Conservation (phyloP, 2,329 filamentous ascomycete genomes). For the Chrysoporthe deuterocubensis region DNA sequence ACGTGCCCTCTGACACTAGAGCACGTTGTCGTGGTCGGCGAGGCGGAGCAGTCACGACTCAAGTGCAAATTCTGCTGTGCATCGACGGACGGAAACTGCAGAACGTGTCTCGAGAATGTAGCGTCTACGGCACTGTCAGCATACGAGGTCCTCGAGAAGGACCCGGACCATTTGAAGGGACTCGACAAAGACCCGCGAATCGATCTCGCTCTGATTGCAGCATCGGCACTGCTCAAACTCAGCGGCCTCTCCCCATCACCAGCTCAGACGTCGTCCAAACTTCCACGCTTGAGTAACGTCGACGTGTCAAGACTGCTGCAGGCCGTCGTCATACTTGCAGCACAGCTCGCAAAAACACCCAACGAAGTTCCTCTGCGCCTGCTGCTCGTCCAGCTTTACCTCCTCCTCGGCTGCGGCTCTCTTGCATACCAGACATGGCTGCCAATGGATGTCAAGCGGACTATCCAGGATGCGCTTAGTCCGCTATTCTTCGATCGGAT, state of each 20-base stretch:
- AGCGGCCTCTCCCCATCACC: constrained; percentile 33
- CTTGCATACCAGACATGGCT: constrained; percentile 54
- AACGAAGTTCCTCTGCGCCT: constrained; percentile 53
- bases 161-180: constrained; percentile 28
- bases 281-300: constrained; percentile 31
- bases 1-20: constrained; percentile 43
- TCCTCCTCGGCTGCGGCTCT: constrained; percentile 54
- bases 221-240: constrained; percentile 38
- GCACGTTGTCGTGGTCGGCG: constrained; percentile 31
- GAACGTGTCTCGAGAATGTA: constrained; percentile 32
- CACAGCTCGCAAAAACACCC: constrained; percentile 49
- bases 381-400: constrained; percentile 55
- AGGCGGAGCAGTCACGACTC: constrained; percentile 30
- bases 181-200: constrained; percentile 40
- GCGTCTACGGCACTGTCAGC: constrained; percentile 30
- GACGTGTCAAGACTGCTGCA: constrained; percentile 47
- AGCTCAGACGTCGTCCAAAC: constrained; percentile 16
- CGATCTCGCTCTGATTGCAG: constrained; percentile 40
- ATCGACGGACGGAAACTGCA: constrained; percentile 25
- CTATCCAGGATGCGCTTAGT: constrained; percentile 60
- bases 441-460: constrained; percentile 58
- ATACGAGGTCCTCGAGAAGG: constrained; percentile 33
- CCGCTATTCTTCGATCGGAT: constrained; percentile 61
- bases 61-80: constrained; percentile 33
- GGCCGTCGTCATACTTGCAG: constrained; percentile 54